Percentiles rank a stretch among this genome's conserved stretches.
Conservation (phyloP, 2,329 filamentous ascomycete species). For the Akanthomyces muscarius region DNA sequence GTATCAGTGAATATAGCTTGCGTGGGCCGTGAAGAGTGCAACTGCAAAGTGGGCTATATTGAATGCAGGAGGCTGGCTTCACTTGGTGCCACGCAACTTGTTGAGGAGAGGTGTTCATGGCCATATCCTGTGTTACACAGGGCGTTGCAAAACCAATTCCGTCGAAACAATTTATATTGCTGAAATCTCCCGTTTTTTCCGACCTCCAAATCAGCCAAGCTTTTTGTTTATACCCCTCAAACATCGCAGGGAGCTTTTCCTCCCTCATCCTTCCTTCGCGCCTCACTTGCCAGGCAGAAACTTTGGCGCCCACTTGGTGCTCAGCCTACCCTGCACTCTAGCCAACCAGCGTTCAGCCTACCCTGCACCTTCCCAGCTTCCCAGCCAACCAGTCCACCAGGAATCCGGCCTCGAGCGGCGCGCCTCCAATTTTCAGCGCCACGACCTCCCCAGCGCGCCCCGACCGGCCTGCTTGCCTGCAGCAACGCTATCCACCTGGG, state of each 20-base stretch:
- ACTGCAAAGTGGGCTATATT: not conserved
- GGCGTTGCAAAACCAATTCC: no score
- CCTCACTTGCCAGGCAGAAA: constrained; percentile 24
- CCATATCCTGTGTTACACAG: not conserved
- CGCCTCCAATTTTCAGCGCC: constrained; percentile 22
- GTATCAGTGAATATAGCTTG: not conserved
- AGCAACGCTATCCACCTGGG: constrained; percentile 7
- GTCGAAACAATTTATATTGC: not conserved
- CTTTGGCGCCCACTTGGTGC: constrained; percentile 1
- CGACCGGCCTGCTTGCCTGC: not conserved
- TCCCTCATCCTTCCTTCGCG: not conserved
- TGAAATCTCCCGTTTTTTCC: not conserved
- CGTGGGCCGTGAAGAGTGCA: not conserved
- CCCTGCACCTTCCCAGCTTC: constrained; percentile 19
- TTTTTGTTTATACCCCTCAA: not conserved
- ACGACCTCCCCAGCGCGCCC: not conserved
- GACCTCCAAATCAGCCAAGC: not conserved
- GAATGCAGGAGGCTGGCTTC: not conserved
- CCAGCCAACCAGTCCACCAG: constrained; percentile 4
- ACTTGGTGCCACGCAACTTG: not conserved
- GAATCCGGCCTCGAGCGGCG: constrained; percentile 17
- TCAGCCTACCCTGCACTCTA: constrained; percentile 17
- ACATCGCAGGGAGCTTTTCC: not conserved
- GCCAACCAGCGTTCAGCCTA: constrained; percentile 6
- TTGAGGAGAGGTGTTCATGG: not conserved